Conservation (phyloP, 345 rosid species). For the Salix suchowensis region DNA sequence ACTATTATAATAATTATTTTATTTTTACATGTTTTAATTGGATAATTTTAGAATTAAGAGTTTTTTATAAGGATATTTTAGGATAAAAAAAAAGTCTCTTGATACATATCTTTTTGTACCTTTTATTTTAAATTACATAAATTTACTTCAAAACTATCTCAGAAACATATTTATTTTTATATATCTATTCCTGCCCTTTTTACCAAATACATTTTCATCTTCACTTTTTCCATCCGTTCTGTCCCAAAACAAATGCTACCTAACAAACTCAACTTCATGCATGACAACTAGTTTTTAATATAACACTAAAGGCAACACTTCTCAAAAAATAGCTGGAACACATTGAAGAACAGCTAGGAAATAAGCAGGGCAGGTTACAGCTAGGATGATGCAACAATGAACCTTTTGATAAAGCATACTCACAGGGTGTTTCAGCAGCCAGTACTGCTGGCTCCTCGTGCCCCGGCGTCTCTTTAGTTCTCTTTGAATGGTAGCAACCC, state of each 20-base stretch:
- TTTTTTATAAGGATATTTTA: too few species aligned
- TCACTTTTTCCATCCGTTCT: too few species aligned
- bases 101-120: too few species aligned
- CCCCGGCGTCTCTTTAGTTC: conserved; percentile 33
- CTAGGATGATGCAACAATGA: not conserved
- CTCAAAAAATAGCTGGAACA: not conserved
- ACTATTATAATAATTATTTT: too few species aligned
- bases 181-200: too few species aligned
- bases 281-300: not conserved
- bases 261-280: not conserved
- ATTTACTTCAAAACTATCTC: too few species aligned
- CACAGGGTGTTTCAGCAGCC: conserved; percentile 73
- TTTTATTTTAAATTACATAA: too few species aligned
- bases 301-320: not conserved
- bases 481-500: conserved; percentile 48
- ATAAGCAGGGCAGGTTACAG: not conserved
- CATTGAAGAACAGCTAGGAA: not conserved
- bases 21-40: too few species aligned
- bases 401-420: conserved; percentile 20
- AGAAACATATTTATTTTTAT: too few species aligned
- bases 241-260: not conserved
- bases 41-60: too few species aligned
- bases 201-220: too few species aligned
- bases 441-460: conserved; percentile 66
- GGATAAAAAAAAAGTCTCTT: too few species aligned